These are phyloP conservation scores for Chalciporus chontae DNA, from an alignment of 768 basidiomycete genomes.

Conservation along the genomic window DNA sequence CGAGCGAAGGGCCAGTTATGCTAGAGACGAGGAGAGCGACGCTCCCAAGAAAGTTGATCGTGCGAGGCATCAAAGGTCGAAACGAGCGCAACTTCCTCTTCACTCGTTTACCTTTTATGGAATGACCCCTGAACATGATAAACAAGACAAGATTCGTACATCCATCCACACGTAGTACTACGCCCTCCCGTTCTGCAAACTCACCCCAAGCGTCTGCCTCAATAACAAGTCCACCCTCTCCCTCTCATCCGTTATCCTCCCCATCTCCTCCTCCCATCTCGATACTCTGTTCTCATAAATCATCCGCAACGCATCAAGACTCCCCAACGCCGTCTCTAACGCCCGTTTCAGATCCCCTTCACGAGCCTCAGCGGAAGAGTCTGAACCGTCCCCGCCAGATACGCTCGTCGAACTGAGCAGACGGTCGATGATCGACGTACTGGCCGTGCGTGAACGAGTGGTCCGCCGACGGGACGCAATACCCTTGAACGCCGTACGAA, in stretches of 20 bases:
- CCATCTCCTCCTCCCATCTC: conserved; percentile 70
- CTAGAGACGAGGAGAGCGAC: conserved; percentile 26
- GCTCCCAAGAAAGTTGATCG: conserved; percentile 21
- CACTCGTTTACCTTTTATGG: neutral
- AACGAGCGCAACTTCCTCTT: neutral
- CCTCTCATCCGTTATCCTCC: conserved; percentile 59
- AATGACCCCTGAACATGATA: neutral
- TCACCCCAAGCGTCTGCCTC: conserved; percentile 56
- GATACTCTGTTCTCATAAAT: conserved; percentile 70
- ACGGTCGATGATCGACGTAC: conserved; percentile 45
- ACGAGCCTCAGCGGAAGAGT: conserved; percentile 46
- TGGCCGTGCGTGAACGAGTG: conserved; percentile 42
- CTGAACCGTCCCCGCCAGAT: conserved; percentile 55
- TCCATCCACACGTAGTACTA: neutral
- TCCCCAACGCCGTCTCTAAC: conserved; percentile 63
- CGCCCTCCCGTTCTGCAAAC: conserved; percentile 26
- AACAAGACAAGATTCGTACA: no score
- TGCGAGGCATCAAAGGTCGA: conserved; percentile 15
- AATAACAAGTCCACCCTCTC: conserved; percentile 65
- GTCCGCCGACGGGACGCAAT: conserved; percentile 55
- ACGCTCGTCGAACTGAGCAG: conserved; percentile 38
- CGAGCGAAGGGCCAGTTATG: conserved; percentile 22
- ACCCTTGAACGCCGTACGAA: conserved; percentile 57
- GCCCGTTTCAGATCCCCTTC: conserved; percentile 69
- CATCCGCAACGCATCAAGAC: conserved; percentile 55